phyloP scores from a whole-genome alignment of 164 flowering plant species.

The Cinnamomum chago region DNA sequence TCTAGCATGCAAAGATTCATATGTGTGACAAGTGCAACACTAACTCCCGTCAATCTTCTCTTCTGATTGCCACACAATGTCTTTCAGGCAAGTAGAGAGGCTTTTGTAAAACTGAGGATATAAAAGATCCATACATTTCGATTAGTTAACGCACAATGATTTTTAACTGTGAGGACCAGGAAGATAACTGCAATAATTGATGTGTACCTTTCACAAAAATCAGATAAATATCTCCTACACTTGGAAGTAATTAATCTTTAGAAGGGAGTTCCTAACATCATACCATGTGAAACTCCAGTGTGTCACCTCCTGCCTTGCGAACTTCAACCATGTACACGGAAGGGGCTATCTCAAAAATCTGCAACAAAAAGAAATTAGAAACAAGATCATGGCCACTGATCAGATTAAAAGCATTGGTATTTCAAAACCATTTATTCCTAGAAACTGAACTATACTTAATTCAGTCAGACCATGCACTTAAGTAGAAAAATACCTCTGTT shows the following conservation, averaged over 20 bases:
- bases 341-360: conserved; percentile 96
- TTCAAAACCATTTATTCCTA: background rate
- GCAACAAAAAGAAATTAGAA: conserved; percentile 5
- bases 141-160: background rate
- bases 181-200: background rate
- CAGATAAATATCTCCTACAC: background rate
- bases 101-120: conserved; percentile 56
- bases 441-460: background rate
- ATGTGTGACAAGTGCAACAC: background rate
- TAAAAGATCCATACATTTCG: background rate
- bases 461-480: background rate
- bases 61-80: conserved; percentile 51
- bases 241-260: background rate
- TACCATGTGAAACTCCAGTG: conserved; percentile 98
- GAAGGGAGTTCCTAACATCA: background rate
- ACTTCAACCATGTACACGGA: conserved; percentile 96
- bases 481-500: conserved; percentile 63
- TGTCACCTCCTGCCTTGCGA: conserved; percentile 92
- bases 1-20: background rate
- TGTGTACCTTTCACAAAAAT: background rate
- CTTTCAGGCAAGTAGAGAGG: conserved; percentile 54
- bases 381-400: background rate
- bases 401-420: background rate
- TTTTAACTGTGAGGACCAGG: background rate
- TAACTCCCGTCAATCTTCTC: conserved; percentile 6